phyloP scores from a whole-genome alignment of 2,329 filamentous ascomycete genomes.

The Alternaria hordeiaustralica region DNA sequence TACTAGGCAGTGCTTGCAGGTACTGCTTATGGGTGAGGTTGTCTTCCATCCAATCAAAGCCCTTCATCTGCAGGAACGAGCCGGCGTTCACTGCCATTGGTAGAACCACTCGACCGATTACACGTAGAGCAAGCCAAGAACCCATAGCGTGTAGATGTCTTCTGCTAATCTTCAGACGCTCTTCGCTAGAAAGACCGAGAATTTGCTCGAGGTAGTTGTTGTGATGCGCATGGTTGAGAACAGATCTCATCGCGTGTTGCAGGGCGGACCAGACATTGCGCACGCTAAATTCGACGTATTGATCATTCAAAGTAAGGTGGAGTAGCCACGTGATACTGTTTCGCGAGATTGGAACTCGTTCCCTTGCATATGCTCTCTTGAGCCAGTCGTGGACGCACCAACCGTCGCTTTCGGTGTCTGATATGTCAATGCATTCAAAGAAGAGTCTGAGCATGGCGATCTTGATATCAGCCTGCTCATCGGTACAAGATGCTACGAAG shows the following conservation, averaged over 20 bases:
- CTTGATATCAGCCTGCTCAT: slow-evolving; percentile 9
- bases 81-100: slow-evolving; percentile 18
- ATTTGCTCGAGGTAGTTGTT: neutral
- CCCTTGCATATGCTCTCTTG: slow-evolving; percentile 19
- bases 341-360: slow-evolving; percentile 15
- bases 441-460: slow-evolving; percentile 23
- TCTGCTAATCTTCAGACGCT: neutral
- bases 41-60: slow-evolving; percentile 24
- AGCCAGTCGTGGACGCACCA: slow-evolving; percentile 23
- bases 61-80: slow-evolving; percentile 19
- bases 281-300: slow-evolving; percentile 15
- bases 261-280: slow-evolving; percentile 17
- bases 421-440: slow-evolving; percentile 20
- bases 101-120: slow-evolving; percentile 8
- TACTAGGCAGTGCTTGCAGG: slow-evolving; percentile 12
- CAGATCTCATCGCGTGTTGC: slow-evolving; percentile 15
- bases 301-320: slow-evolving; percentile 1
- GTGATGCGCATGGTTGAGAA: slow-evolving; percentile 10
- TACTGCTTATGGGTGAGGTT: slow-evolving; percentile 11
- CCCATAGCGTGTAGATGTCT: slow-evolving; percentile 3
- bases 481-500: slow-evolving; percentile 10
- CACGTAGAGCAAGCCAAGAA: slow-evolving; percentile 14
- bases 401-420: slow-evolving; percentile 12
- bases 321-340: slow-evolving; percentile 26
- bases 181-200: neutral